These are phyloP conservation scores for Ciborinia camelliae DNA, from an alignment of 2,329 filamentous ascomycete species.

Conservation along the genomic window DNA sequence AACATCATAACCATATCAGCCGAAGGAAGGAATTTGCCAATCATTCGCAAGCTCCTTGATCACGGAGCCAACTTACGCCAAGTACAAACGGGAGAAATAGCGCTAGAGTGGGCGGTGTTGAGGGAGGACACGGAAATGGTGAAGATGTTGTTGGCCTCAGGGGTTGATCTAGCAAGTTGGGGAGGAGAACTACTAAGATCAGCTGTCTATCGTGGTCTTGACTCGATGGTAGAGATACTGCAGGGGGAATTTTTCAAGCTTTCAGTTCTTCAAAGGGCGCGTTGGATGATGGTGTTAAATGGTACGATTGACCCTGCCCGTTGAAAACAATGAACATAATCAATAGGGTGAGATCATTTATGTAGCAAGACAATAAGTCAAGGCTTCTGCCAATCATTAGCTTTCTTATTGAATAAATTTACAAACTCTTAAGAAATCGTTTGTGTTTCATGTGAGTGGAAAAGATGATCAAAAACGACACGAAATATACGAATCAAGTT, in stretches of 20 bases:
- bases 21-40: not conserved
- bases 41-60: conserved; percentile 16
- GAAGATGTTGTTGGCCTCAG: not conserved
- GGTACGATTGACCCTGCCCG: not conserved
- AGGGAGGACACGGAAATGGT: not conserved
- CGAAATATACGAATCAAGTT: not conserved
- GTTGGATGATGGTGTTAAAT: not conserved
- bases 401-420: not conserved
- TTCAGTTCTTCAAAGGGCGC: not conserved
- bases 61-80: not conserved
- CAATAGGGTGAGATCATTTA: not conserved
- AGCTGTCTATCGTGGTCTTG: not conserved
- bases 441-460: not conserved
- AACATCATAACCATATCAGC: not conserved
- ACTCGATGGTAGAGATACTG: conserved; percentile 3
- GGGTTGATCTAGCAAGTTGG: not conserved
- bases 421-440: not conserved
- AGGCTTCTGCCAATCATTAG: not conserved
- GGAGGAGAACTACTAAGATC: not conserved
- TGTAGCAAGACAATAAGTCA: not conserved
- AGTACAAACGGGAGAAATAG: not conserved
- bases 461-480: not conserved
- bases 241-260: not conserved
- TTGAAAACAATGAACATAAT: not conserved
- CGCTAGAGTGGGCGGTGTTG: not conserved